Conservation (phyloP, 345 rosid genomes). For the Physaria fendleri region DNA sequence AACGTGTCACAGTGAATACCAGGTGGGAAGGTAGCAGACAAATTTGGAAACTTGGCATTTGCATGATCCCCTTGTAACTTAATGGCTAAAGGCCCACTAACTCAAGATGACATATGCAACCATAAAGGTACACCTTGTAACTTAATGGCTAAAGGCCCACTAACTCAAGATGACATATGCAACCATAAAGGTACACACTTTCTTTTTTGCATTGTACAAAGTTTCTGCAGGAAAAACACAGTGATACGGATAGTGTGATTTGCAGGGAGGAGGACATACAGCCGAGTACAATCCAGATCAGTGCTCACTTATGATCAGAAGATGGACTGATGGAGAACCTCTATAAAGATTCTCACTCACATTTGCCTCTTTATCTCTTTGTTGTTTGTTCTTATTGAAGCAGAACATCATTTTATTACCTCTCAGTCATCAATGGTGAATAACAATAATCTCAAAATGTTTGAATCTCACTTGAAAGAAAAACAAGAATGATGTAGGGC, state of each 20-base stretch:
- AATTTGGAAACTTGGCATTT: too few relatives aligned
- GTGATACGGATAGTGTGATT: neutral
- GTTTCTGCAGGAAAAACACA: neutral
- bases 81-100: too few relatives aligned
- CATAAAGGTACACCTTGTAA: constrained; percentile 52
- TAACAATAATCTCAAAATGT: constrained; percentile 13
- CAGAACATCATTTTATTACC: constrained; percentile 10
- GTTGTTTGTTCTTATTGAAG: too few relatives aligned
- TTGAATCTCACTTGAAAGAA: neutral
- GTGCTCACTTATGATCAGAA: constrained; percentile 39
- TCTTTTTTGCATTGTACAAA: neutral
- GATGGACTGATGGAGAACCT: constrained; percentile 34
- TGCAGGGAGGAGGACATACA: constrained; percentile 69
- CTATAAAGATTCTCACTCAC: too few relatives aligned
- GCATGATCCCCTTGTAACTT: too few relatives aligned
- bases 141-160: too few relatives aligned
- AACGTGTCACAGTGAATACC: too few relatives aligned
- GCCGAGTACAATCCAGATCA: constrained; percentile 50
- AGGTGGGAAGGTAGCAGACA: too few relatives aligned
- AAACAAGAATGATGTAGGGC: constrained; percentile 13
- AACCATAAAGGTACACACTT: constrained; percentile 49
- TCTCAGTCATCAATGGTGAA: constrained; percentile 8
- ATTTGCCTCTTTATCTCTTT: too few relatives aligned
- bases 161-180: constrained; percentile 71
- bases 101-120: constrained; percentile 77